Percentiles rank a stretch among this genome's conserved stretches.
Evolutionary conservation across 768 basidiomycete genomes (phyloP).

Genomic region (Chlorophyllum brunneum): DNA sequence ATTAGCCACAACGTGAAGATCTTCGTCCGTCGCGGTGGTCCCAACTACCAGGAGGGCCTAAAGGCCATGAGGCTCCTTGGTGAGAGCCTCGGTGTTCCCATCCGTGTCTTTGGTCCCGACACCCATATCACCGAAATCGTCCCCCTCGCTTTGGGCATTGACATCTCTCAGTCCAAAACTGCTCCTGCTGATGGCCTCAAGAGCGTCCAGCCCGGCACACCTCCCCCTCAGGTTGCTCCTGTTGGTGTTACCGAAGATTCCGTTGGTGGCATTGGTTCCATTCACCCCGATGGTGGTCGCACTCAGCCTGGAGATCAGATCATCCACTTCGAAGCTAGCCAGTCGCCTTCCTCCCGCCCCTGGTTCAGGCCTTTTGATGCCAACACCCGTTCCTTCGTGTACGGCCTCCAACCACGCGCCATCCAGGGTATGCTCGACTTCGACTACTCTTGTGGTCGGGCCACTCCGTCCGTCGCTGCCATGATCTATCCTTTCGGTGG

Average conservation of each 20-base stretch:
- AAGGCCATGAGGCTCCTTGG: constrained; percentile 98
- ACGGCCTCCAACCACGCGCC: constrained; percentile 97
- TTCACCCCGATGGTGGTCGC: constrained; percentile 76
- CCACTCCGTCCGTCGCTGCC: constrained; percentile 89
- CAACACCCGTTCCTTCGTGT: constrained; percentile 93
- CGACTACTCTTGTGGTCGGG: constrained; percentile 95
- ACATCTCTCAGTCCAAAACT: constrained; percentile 42
- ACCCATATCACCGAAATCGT: constrained; percentile 99
- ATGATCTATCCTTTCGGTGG: constrained; percentile 99
- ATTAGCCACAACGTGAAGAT: constrained; percentile 86
- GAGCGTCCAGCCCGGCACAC: constrained; percentile 35
- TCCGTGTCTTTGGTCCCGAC: constrained; percentile 96
- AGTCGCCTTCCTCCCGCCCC: constrained; percentile 49
- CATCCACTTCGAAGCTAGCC: constrained; percentile 72
- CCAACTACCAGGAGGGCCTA: constrained; percentile 97
- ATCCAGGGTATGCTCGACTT: constrained; percentile 98
- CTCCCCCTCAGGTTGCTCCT: constrained; percentile 33
- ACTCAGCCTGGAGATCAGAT: constrained; percentile 87
- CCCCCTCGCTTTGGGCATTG: constrained; percentile 92
- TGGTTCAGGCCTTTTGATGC: constrained; percentile 91
- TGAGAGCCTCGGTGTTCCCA: constrained; percentile 95
- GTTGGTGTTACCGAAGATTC: constrained; percentile 38
- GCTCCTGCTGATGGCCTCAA: constrained; percentile 25
- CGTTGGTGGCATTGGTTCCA: constrained; percentile 70
- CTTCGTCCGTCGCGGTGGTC: constrained; percentile 96